These are phyloP conservation scores for Novymonas esmeraldas DNA, from an alignment of 208 protist genomes.

Conservation along the genomic window DNA sequence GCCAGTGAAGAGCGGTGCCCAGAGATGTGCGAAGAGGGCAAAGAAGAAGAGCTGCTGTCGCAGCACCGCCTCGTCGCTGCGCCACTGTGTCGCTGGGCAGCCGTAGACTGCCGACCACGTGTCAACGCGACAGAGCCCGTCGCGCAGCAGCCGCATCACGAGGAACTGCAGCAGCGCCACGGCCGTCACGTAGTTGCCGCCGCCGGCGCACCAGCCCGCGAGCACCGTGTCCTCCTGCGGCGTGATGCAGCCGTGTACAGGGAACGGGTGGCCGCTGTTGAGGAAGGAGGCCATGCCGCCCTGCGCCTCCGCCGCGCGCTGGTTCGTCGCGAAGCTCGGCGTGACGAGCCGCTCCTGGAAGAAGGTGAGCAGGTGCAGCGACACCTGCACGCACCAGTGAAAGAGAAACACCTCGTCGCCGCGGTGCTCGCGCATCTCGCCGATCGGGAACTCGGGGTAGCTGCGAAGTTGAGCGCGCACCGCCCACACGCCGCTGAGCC, in stretches of 20 bases:
- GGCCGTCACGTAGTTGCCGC: slow-evolving; percentile 78
- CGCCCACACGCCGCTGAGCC: slow-evolving; percentile 32
- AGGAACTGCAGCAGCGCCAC: slow-evolving; percentile 78
- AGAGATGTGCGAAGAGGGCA: slow-evolving; percentile 67
- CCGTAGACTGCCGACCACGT: slow-evolving; percentile 80
- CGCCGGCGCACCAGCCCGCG: slow-evolving; percentile 57
- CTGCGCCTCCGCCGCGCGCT: slow-evolving; percentile 34
- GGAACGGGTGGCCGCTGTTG: slow-evolving; percentile 18
- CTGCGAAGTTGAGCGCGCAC: slow-evolving; percentile 36
- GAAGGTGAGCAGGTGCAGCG: slow-evolving; percentile 70
- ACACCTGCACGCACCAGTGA: slow-evolving; percentile 82
- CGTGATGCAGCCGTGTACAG: slow-evolving; percentile 57
- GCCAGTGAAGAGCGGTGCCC: slow-evolving; percentile 80
- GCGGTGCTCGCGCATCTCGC: slow-evolving; percentile 45
- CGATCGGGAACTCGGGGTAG: slow-evolving; percentile 60
- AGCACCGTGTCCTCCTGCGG: slow-evolving; percentile 72
- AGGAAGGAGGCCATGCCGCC: slow-evolving; percentile 12
- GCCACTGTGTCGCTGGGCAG: slow-evolving; percentile 41
- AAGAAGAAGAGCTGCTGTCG: slow-evolving; percentile 90
- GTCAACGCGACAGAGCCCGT: slow-evolving; percentile 62
- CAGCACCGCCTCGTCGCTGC: slow-evolving; percentile 52
- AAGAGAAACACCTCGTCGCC: slow-evolving; percentile 82
- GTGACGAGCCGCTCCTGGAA: slow-evolving; percentile 83
- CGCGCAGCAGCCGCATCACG: slow-evolving; percentile 70
- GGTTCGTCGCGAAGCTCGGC: slow-evolving; percentile 73